Conservation (phyloP, 116 monocot species). For the Cymodocea nodosa region DNA sequence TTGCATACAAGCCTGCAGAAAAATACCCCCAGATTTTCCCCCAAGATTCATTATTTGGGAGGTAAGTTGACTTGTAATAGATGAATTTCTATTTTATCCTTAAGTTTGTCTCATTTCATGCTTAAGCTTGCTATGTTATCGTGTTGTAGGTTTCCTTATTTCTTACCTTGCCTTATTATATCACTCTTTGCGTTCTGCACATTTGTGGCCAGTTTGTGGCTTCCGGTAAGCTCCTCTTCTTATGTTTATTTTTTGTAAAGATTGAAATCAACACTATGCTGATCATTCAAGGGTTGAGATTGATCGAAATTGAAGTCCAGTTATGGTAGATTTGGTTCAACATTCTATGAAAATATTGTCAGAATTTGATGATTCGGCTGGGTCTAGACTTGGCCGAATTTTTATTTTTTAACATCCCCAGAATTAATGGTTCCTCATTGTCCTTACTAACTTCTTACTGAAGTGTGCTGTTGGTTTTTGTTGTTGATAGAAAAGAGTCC, state of each 20-base stretch:
- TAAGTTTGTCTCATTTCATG: not conserved
- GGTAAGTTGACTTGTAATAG: slow-evolving; percentile 17
- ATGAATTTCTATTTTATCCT: not conserved
- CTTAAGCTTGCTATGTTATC: not conserved
- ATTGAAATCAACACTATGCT: not conserved
- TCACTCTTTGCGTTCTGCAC: slow-evolving; percentile 38
- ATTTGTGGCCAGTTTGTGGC: slow-evolving; percentile 43
- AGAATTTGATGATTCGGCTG: too few relatives aligned
- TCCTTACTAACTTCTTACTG: too few relatives aligned
- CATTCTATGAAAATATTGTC: too few relatives aligned
- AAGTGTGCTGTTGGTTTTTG: too few relatives aligned
- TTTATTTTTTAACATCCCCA: too few relatives aligned
- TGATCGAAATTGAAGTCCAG: not conserved
- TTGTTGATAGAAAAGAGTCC: too few relatives aligned
- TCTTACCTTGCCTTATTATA: slow-evolving; percentile 67
- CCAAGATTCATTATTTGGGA: slow-evolving; percentile 43
- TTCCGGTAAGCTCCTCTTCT: slow-evolving; percentile 46
- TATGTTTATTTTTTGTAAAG: not conserved
- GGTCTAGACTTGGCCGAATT: too few relatives aligned
- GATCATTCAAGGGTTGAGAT: not conserved
- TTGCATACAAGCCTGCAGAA: slow-evolving; percentile 50
- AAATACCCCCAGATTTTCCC: slow-evolving; percentile 58
- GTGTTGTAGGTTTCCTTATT: slow-evolving; percentile 73
- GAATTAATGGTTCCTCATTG: too few relatives aligned
- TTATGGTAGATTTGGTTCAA: too few relatives aligned